Evolutionary conservation across 1,139 yeast species (phyloP).

Genomic region (Yamadazyma jaroonii): DNA sequence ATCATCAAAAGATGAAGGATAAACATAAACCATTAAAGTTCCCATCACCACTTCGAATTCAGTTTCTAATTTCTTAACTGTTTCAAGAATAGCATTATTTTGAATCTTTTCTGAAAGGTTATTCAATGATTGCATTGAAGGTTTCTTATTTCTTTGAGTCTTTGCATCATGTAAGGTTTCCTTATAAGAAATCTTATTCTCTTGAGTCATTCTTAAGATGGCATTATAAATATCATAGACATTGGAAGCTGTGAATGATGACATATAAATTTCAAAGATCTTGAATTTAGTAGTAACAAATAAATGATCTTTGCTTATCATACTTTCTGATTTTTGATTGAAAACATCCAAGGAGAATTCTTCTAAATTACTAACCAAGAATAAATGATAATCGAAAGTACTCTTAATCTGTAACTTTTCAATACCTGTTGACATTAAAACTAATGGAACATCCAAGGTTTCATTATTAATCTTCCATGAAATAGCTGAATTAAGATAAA

Average conservation of each 20-base stretch:
- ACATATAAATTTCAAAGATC: slow-evolving; percentile 59
- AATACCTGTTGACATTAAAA: slow-evolving; percentile 59
- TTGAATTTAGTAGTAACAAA: slow-evolving; percentile 56
- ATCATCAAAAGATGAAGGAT: slow-evolving; percentile 76
- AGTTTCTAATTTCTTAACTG: slow-evolving; percentile 49
- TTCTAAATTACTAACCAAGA: slow-evolving; percentile 58
- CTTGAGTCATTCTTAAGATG: slow-evolving; percentile 68
- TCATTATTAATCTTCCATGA: slow-evolving; percentile 57
- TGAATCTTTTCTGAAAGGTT: slow-evolving; percentile 12
- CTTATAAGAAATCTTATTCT: slow-evolving; percentile 65
- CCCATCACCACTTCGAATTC: slow-evolving; percentile 62
- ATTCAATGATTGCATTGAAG: slow-evolving; percentile 1
- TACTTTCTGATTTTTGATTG: slow-evolving; percentile 58
- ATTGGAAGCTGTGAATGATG: slow-evolving; percentile 84
- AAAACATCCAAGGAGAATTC: slow-evolving; percentile 55
- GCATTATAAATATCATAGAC: slow-evolving; percentile 75
- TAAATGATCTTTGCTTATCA: slow-evolving; percentile 56
- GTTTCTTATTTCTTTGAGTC: slow-evolving; percentile 1
- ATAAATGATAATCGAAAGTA: slow-evolving; percentile 82
- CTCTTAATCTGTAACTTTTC: slow-evolving; percentile 55
- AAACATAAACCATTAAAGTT: slow-evolving; percentile 56
- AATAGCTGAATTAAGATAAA: slow-evolving; percentile 62
- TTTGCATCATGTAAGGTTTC: slow-evolving; percentile 65
- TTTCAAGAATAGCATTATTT: slow-evolving; percentile 33
- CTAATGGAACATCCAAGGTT: slow-evolving; percentile 60